Percentiles rank a stretch among this genome's conserved stretches.
These are phyloP conservation scores for Alternaria novae-zelandiae DNA, from an alignment of 2,329 filamentous ascomycete genomes.

Conservation along the genomic window DNA sequence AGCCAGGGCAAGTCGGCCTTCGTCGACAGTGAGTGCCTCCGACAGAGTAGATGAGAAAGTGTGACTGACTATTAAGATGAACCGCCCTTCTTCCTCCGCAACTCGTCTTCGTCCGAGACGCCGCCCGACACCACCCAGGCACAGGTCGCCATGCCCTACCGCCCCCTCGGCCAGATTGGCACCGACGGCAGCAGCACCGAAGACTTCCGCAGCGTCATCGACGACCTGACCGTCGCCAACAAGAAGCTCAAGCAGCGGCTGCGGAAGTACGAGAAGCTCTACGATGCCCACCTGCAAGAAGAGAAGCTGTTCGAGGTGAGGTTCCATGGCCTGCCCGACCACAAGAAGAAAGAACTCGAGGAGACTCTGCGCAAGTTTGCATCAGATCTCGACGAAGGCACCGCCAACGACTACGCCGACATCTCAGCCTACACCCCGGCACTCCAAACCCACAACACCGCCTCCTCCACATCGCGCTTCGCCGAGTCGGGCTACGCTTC, in stretches of 20 bases:
- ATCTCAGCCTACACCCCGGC: conserved; percentile 49
- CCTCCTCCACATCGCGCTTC: conserved; percentile 62
- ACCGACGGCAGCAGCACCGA: conserved; percentile 68
- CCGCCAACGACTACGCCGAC: conserved; percentile 26
- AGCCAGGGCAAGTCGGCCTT: conserved; percentile 46
- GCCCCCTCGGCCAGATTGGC: conserved; percentile 49
- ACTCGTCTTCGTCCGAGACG: conserved; percentile 53
- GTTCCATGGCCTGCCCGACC: conserved; percentile 73
- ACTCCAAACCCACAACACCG: conserved; percentile 63
- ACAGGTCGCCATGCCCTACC: conserved; percentile 34
- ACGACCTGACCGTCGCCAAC: conserved; percentile 85
- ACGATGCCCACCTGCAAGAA: conserved; percentile 70
- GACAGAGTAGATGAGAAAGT: background rate
- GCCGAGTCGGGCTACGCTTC: conserved; percentile 69
- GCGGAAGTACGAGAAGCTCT: conserved; percentile 71
- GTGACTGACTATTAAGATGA: conserved; percentile 42
- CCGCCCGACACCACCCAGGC: conserved; percentile 43
- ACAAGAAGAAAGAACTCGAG: conserved; percentile 79
- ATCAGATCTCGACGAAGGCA: conserved; percentile 61
- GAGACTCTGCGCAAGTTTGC: conserved; percentile 75
- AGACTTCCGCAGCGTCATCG: conserved; percentile 82
- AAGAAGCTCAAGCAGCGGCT: conserved; percentile 77
- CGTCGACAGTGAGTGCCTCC: conserved; percentile 48
- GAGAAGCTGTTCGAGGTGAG: conserved; percentile 86
- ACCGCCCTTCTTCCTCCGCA: conserved; percentile 54